A percentile compares a stretch with the other conserved stretches of the same genome.
These are phyloP conservation scores for Diaporthe sp. DNA, from an alignment of 2,329 filamentous ascomycete genomes.

Conservation along the genomic window DNA sequence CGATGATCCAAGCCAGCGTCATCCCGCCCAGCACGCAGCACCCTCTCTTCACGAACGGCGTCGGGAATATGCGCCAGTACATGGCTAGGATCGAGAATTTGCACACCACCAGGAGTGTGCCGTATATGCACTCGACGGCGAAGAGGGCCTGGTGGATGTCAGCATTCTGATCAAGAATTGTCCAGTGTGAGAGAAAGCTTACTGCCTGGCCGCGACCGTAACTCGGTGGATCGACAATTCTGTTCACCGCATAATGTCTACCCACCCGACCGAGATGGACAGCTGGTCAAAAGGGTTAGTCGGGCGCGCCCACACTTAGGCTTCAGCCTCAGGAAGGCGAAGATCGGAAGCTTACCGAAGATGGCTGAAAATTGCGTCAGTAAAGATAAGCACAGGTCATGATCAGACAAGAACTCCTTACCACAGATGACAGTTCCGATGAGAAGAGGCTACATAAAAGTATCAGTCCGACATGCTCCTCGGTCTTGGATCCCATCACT, in stretches of 20 bases:
- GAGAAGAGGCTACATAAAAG: constrained; percentile 7
- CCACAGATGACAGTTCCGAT: constrained; percentile 22
- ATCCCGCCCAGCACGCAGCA: constrained; percentile 16
- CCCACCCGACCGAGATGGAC: constrained; percentile 17
- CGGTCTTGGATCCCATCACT: not conserved
- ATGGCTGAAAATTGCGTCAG: constrained; percentile 2
- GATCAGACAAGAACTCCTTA: not conserved
- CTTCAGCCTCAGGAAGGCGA: not conserved
- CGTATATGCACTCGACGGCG: constrained; percentile 25
- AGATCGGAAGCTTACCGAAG: constrained; percentile 18
- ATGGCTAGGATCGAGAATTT: constrained; percentile 29
- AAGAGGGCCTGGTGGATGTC: constrained; percentile 1
- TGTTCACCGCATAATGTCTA: constrained; percentile 31
- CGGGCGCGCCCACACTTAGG: not conserved
- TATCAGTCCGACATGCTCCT: not conserved
- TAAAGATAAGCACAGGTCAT: not conserved
- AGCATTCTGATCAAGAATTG: not conserved
- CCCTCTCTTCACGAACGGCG: constrained; percentile 16
- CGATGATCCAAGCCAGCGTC: constrained; percentile 26
- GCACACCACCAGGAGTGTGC: not conserved
- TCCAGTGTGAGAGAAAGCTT: not conserved
- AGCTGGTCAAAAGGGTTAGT: constrained; percentile 12
- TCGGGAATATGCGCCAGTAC: constrained; percentile 37
- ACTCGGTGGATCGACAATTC: constrained; percentile 1
- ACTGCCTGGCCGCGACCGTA: constrained; percentile 19